Conservation (phyloP, 495 filamentous ascomycete genomes). For the Terfezia claveryi region DNA sequence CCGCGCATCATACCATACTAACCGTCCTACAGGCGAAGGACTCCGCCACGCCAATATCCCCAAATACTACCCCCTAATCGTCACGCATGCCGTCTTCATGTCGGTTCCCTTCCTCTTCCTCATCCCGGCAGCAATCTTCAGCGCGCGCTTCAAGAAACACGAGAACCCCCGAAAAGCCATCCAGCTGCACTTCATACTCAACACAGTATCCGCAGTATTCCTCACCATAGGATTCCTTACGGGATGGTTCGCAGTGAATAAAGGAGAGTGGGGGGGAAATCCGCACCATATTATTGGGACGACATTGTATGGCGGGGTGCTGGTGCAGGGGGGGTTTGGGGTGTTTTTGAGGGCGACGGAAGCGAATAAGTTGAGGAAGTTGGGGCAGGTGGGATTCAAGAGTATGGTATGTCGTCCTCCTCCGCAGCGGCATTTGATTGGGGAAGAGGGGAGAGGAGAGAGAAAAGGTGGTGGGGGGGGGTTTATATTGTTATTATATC, state of each 20-base stretch:
- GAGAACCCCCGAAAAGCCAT: conserved; percentile 42
- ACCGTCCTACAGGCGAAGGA: conserved; percentile 8
- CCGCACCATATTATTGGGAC: conserved; percentile 89
- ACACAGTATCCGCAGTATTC: conserved; percentile 54
- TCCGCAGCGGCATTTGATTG: too few species aligned
- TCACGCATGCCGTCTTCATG: conserved; percentile 65
- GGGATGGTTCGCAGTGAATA: conserved; percentile 61
- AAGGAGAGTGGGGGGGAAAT: conserved; percentile 58
- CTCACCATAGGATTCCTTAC: conserved; percentile 52
- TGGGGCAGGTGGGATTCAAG: neutral
- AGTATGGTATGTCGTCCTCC: neutral
- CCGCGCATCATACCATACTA: neutral
- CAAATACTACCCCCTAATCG: conserved; percentile 57
- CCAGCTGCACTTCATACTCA: conserved; percentile 63
- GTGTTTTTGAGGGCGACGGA: conserved; percentile 42
- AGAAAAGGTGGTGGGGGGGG: neutral
- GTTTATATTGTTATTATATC: too few species aligned
- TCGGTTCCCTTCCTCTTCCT: conserved; percentile 73
- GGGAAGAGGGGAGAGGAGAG: too few species aligned
- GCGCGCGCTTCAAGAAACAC: conserved; percentile 46
- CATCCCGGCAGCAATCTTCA: conserved; percentile 55
- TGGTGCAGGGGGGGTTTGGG: conserved; percentile 63
- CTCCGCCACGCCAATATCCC: conserved; percentile 19
- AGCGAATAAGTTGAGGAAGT: conserved; percentile 24
- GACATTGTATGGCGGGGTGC: conserved; percentile 63